A percentile compares a stretch with the other conserved stretches of the same genome.
Conservation (phyloP, 2,329 filamentous ascomycete genomes). For the Penicillium janthinellum region DNA sequence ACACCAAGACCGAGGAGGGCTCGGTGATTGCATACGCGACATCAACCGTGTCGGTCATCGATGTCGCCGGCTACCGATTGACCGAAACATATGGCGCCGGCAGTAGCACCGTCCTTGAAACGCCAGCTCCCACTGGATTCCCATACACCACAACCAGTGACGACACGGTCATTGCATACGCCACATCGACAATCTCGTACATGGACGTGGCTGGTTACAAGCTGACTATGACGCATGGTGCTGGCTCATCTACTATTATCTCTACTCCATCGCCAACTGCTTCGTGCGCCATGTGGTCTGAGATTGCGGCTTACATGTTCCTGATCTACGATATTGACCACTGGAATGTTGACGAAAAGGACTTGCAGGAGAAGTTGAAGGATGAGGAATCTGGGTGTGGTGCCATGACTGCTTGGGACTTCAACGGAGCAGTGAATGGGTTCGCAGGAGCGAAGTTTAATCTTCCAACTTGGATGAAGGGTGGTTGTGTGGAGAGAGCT, state of each 20-base stretch:
- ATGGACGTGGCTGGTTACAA: not conserved
- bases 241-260: not conserved
- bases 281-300: not conserved
- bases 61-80: not conserved
- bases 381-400: not conserved
- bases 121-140: not conserved
- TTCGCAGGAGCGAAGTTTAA: too few relatives aligned
- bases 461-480: too few relatives aligned
- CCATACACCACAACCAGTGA: not conserved
- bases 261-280: not conserved
- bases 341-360: too few relatives aligned
- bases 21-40: not conserved
- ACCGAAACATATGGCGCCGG: not conserved
- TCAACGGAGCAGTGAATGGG: too few relatives aligned
- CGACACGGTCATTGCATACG: not conserved
- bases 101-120: not conserved
- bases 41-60: not conserved
- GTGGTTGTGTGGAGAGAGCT: too few relatives aligned
- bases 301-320: not conserved
- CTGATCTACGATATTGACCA: not conserved
- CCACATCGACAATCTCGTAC: not conserved
- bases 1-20: not conserved
- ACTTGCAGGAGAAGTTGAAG: too few relatives aligned
- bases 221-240: not conserved
- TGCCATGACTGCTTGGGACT: not conserved